Conservation (phyloP, 495 filamentous ascomycete species). For the Usnea hakonensis region DNA sequence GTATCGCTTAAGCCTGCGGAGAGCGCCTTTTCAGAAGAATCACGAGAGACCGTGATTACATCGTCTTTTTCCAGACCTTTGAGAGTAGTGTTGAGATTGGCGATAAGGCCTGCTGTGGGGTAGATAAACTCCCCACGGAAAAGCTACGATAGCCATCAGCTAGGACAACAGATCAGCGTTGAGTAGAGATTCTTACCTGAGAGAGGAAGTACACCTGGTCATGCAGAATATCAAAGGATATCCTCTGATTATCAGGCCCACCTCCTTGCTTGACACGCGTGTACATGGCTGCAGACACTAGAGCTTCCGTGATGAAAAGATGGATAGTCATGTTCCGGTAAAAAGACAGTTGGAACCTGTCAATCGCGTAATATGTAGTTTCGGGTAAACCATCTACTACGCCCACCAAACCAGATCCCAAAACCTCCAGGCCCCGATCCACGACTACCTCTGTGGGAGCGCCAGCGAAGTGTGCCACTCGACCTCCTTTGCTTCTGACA, state of each 20-base stretch:
- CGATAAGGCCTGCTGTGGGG: constrained; percentile 69
- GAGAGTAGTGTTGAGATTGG: constrained; percentile 74
- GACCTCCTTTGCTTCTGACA: constrained; percentile 75
- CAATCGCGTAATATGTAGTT: constrained; percentile 85
- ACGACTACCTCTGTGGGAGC: constrained; percentile 73
- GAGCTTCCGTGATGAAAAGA: constrained; percentile 84
- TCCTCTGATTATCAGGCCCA: constrained; percentile 68
- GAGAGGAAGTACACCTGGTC: constrained; percentile 84
- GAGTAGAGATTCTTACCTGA: constrained; percentile 36
- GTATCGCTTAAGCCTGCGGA: constrained; percentile 65
- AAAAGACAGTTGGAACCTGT: constrained; percentile 93
- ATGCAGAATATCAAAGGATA: constrained; percentile 60
- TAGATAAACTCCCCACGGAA: constrained; percentile 98
- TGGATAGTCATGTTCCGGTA: constrained; percentile 99
- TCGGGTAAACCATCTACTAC: constrained; percentile 70
- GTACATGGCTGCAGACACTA: constrained; percentile 85
- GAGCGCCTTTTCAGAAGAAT: constrained; percentile 45
- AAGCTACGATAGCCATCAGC: constrained; percentile 42
- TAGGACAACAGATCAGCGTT: not conserved
- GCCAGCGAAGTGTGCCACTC: constrained; percentile 87
- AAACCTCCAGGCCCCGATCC: constrained; percentile 79
- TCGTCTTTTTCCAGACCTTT: constrained; percentile 67
- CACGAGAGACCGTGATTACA: constrained; percentile 63
- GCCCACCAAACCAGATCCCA: constrained; percentile 82
- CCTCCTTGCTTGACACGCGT: constrained; percentile 83